Evolutionary conservation across 352 stramenopile species (phyloP), one percentile per base, ranked within the genome.

Genomic region (Phytophthora pistaciae): DNA sequence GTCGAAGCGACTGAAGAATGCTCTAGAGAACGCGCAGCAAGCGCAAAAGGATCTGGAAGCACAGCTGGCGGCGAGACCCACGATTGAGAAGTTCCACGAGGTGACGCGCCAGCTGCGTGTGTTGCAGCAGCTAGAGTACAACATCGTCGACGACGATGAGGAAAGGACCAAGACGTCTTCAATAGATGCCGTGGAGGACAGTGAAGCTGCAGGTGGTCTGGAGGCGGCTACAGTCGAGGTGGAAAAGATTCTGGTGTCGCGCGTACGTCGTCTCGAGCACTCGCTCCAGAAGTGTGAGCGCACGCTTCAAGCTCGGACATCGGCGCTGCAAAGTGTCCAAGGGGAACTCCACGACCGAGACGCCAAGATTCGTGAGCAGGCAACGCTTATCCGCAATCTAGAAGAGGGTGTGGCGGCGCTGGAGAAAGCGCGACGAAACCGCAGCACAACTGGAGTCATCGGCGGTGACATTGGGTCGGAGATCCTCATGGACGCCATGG

Each of bases 61-160:
- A 8, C 72, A 91, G 20, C 54, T 94, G 7, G 66, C 71, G 5
- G 64, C 72, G n/a, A 85, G 91, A 2, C 96, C 96, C 25, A 98
- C 91, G 5, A 77, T 95, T 60, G 85, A 96, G 50, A 86, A 88
- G 31, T 89, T 95, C 36, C 88, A 98, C 18, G 92, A 95, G 7
- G 90, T 98, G 70, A 83, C 92, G 20, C 84, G 91, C 33, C 91
- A 99, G 61, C 67, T 99, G 7, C 87, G 85, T n/a, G 88, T 99
- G 48, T 68, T 99, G 42, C 96, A 98, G 74, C 88, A 97, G 53
- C 76, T 99, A 9, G 96, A 98, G 60, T 92, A 93, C 68, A 94
- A 94, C 56, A 87, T 93, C 60, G 77, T 94, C 13, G 85, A 92
- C 44, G 85, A 93, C 2, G 84, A 92, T 5, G 80, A 83, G 10